Evolutionary conservation across 2,329 filamentous ascomycete genomes (phyloP).

Genomic region (Rhynchosporium secalis): DNA sequence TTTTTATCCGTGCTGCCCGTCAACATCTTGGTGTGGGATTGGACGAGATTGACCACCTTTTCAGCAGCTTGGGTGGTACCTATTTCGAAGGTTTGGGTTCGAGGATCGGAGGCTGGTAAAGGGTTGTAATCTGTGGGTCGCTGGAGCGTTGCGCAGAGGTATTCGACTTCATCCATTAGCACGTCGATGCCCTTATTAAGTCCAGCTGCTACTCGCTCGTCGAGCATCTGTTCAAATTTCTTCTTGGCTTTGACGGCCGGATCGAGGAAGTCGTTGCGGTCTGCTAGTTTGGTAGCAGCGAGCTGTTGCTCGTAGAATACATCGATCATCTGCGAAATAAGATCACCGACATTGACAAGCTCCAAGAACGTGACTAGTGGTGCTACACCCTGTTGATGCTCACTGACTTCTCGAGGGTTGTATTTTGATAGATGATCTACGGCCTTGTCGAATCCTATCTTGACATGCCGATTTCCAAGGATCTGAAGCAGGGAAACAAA

Average conservation of each 20-base stretch:
- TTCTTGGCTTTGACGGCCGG: constrained; percentile 94
- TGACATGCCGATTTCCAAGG: constrained; percentile 83
- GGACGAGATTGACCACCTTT: constrained; percentile 81
- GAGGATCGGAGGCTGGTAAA: constrained; percentile 43
- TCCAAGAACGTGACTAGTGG: constrained; percentile 95
- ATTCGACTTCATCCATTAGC: constrained; percentile 97
- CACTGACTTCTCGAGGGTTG: constrained; percentile 79
- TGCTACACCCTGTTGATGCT: constrained; percentile 72
- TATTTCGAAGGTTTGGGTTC: constrained; percentile 50
- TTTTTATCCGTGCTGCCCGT: constrained; percentile 95
- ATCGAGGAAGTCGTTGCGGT: constrained; percentile 92
- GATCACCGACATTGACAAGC: constrained; percentile 93
- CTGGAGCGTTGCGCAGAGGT: constrained; percentile 87
- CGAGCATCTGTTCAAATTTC: constrained; percentile 97
- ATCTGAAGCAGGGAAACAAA: constrained; percentile 84
- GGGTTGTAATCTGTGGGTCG: constrained; percentile 89
- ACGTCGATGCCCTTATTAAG: constrained; percentile 98
- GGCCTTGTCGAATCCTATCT: constrained; percentile 89
- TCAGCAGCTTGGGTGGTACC: constrained; percentile 78
- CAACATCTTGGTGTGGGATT: constrained; percentile 88
- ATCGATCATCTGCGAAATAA: constrained; percentile 98
- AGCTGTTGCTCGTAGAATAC: constrained; percentile 98
- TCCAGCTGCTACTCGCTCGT: constrained; percentile 92
- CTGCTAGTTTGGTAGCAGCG: constrained; percentile 75
- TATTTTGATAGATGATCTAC: constrained; percentile 89